phyloP scores from a whole-genome alignment of 306 rosid species.

The Prunus dulcis region DNA sequence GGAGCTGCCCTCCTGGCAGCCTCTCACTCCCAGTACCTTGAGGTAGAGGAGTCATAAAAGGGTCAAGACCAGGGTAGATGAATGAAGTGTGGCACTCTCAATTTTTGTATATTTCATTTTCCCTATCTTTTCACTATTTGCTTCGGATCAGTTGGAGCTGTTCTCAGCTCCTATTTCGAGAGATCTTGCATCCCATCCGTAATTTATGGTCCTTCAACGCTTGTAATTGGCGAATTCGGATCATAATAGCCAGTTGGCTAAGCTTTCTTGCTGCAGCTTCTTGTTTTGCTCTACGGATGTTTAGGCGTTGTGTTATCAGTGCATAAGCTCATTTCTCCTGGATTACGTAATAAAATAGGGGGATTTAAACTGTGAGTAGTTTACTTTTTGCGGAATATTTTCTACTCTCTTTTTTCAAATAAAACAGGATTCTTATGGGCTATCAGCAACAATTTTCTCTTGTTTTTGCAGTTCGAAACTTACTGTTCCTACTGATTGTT shows the following conservation, averaged over 20 bases:
- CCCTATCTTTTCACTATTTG: conserved; percentile 13
- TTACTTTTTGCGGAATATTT: conserved; percentile 30
- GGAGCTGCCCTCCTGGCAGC: conserved; percentile 98
- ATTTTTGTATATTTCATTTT: conserved; percentile 30
- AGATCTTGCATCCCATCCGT: conserved; percentile 33
- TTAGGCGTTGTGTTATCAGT: conserved; percentile 18
- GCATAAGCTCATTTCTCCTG: conserved; percentile 25
- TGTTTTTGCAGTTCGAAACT: neutral
- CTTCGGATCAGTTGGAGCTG: conserved; percentile 21
- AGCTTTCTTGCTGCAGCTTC: conserved; percentile 26
- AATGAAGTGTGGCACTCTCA: conserved; percentile 31
- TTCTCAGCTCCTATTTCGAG: conserved; percentile 24
- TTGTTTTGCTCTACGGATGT: conserved; percentile 16
- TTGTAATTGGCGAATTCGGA: conserved; percentile 16
- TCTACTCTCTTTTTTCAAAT: conserved; percentile 31
- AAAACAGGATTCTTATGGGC: conserved; percentile 18
- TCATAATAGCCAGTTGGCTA: conserved; percentile 21
- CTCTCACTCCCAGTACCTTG: conserved; percentile 81
- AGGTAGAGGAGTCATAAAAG: conserved; percentile 48
- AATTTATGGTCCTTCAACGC: conserved; percentile 31
- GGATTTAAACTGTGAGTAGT: conserved; percentile 38
- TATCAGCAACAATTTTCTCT: neutral
- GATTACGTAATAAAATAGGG: conserved; percentile 42
- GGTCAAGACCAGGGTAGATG: conserved; percentile 19
- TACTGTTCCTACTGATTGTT: neutral